Evolutionary conservation across 257 asterid genomes (phyloP).

Genomic region (Capsicum rhomboideum): DNA sequence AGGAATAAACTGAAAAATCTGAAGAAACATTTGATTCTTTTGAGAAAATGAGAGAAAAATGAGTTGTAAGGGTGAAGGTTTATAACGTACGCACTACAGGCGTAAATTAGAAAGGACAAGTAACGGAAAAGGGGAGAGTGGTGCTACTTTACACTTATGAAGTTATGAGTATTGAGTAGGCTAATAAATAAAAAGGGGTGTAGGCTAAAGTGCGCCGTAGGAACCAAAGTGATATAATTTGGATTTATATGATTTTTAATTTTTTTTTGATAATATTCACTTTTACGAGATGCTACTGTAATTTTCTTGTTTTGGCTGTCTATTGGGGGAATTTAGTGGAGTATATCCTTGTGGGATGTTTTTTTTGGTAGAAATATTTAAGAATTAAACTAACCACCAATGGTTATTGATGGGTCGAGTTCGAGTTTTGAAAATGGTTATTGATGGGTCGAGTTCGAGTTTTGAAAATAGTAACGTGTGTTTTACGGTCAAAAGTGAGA

Average conservation of each 20-base stretch:
- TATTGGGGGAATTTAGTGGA: background rate
- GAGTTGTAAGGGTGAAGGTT: constrained; percentile 23
- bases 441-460: background rate
- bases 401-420: too few relatives aligned
- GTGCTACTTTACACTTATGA: background rate
- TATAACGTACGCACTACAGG: constrained; percentile 11
- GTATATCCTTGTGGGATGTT: background rate
- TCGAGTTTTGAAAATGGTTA: background rate
- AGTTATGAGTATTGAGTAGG: background rate
- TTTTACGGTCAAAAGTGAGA: background rate
- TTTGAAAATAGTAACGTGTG: background rate
- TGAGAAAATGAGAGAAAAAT: constrained; percentile 1
- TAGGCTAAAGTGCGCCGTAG: constrained; percentile 8
- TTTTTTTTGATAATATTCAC: background rate
- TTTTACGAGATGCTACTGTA: background rate
- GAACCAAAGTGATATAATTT: constrained; percentile 8
- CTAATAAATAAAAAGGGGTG: background rate
- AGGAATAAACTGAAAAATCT: background rate
- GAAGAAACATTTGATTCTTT: constrained; percentile 5
- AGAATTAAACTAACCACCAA: too few relatives aligned
- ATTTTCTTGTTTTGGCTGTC: constrained; percentile 4
- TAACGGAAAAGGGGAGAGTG: background rate
- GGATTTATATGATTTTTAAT: background rate
- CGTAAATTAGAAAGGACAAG: constrained; percentile 12
- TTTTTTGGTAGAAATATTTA: background rate